phyloP scores from a whole-genome alignment of 495 filamentous ascomycete genomes.

The Tuber calosporum region DNA sequence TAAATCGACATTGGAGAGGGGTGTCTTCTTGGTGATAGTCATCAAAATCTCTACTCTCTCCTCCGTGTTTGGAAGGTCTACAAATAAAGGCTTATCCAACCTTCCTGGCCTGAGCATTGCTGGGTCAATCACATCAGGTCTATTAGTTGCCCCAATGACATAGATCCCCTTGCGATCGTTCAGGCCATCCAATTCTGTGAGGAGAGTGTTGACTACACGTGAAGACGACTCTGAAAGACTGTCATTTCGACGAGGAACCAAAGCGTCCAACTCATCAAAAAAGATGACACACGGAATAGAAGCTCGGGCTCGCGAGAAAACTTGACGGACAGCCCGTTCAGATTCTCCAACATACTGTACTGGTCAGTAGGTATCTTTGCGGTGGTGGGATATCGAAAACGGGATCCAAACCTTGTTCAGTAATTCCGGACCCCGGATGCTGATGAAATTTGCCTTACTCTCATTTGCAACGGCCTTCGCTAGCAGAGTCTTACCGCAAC shows the following conservation, averaged over 20 bases:
- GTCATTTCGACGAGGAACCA: slow-evolving; percentile 78
- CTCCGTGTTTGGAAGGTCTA: slow-evolving; percentile 70
- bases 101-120: slow-evolving; percentile 91
- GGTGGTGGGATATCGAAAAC: not conserved
- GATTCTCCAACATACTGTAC: slow-evolving; percentile 82
- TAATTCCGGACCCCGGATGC: slow-evolving; percentile 72
- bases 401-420: slow-evolving; percentile 31
- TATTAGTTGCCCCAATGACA: slow-evolving; percentile 89
- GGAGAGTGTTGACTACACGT: slow-evolving; percentile 86
- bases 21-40: slow-evolving; percentile 63
- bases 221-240: slow-evolving; percentile 73
- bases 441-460: slow-evolving; percentile 93
- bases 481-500: slow-evolving; percentile 92
- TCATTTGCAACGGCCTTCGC: slow-evolving; percentile 96
- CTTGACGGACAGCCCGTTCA: slow-evolving; percentile 83
- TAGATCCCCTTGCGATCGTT: slow-evolving; percentile 78
- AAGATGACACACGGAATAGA: slow-evolving; percentile 90
- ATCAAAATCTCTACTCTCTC: slow-evolving; percentile 81
- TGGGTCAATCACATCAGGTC: slow-evolving; percentile 92
- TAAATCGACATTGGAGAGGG: slow-evolving; percentile 47
- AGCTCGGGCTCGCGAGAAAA: slow-evolving; percentile 80
- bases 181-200: slow-evolving; percentile 93
- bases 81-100: slow-evolving; percentile 80
- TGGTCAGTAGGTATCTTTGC: slow-evolving; percentile 55
- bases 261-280: slow-evolving; percentile 93